phyloP scores from a whole-genome alignment of 371 early-diverging fungal genomes.

The Circinella umbellata region DNA sequence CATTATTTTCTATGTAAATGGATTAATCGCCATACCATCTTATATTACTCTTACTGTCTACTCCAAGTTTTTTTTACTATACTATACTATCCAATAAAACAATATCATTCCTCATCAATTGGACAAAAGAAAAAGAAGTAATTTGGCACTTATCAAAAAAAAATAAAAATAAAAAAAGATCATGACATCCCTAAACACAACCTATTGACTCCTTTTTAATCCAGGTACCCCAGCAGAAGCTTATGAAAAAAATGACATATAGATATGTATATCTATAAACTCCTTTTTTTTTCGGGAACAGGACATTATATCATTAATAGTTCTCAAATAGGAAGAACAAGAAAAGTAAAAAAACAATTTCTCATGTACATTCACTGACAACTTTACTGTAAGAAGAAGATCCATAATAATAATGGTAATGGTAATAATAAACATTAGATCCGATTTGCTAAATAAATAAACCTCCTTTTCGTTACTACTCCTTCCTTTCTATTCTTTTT shows the following conservation, averaged over 20 bases:
- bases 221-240: not conserved
- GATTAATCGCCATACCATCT: too few species aligned
- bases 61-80: too few species aligned
- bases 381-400: too few species aligned
- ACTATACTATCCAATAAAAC: too few species aligned
- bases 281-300: too few species aligned
- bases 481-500: not conserved
- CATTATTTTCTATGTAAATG: too few species aligned
- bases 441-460: conserved; percentile 6
- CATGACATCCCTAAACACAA: conserved; percentile 7
- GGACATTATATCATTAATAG: too few species aligned
- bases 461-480: conserved; percentile 9
- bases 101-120: not conserved
- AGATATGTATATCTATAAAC: too few species aligned
- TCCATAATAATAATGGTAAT: not conserved
- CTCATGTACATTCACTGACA: too few species aligned
- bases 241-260: not conserved
- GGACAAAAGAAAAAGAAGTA: not conserved
- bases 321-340: too few species aligned
- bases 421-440: not conserved
- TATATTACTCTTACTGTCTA: too few species aligned
- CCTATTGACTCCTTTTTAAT: conserved; percentile 2
- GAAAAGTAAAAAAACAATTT: too few species aligned
- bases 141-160: not conserved
- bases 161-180: conserved; percentile 4